Base-by-base conservation (phyloP, 805 yeast species). In the Yamadazyma nakazawae region DNA sequence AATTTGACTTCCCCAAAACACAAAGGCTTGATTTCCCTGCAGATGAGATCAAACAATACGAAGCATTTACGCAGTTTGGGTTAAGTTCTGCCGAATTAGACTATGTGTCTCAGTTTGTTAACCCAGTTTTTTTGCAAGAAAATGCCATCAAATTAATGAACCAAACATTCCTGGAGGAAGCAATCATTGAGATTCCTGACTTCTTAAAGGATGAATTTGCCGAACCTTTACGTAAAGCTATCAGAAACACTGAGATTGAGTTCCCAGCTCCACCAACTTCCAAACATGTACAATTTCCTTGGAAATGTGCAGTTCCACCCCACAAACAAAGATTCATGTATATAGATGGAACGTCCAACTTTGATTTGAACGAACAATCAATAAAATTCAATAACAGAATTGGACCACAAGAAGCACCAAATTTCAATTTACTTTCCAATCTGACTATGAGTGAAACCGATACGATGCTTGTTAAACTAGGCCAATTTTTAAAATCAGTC, bases 271-370 rank as follows among this genome's bases (percentile, higher is more conserved):
- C 96, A 4, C 66, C 67, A 31, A 64, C 58, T 0, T 74, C 84
- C 12, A 56, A 62, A 1, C 86, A 86, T 24, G 79, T 87, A 0
- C 44, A 60, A 9, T 70, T 63, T 41, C 96, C 96, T 7, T 94
- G 99, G 99, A 83, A 85, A 51, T 74, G 90, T 35, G 94, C 97
- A 0, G 79, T 85, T 40, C 98, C 99, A 8, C 94, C 97, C 8
- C 98, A 92, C 60, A 89, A 94, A 62, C 91, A 90, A 68, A 72
- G 97, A 51, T 94, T 76, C 60, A 63, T 89, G 72, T 92, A 89
- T 61, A 74, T 91, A 28, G 96, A 88, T 60, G 92, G 92, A 2
- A 68, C 70, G 46, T 49, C 56, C 8, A 62, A 63, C 5, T 62
- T 68, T 49, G 64, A 62, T 4, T 62, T 74, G 38, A 56, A 60